phyloP scores from a whole-genome alignment of 345 rosid genomes.

The Iberis pinnata region DNA sequence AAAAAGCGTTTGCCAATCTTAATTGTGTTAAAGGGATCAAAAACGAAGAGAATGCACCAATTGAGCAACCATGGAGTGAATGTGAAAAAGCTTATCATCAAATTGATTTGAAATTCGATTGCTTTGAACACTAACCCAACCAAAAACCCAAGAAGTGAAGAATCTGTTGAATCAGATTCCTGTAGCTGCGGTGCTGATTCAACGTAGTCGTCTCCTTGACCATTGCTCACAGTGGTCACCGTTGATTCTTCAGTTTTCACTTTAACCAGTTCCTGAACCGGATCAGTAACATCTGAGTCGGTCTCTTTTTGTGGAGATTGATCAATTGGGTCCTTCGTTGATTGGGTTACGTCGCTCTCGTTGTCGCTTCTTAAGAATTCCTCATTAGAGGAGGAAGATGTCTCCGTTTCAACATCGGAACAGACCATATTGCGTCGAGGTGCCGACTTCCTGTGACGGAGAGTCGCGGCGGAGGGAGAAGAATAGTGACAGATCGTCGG shows the following conservation, averaged over 20 bases:
- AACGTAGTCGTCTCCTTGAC: background rate
- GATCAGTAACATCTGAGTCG: background rate
- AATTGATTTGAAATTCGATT: conserved; percentile 50
- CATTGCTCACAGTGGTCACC: conserved; percentile 24
- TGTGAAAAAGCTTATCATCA: conserved; percentile 39
- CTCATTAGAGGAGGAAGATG: conserved; percentile 14
- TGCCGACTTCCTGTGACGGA: conserved; percentile 32
- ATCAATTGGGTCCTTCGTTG: conserved; percentile 5
- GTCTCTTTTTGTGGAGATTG: background rate
- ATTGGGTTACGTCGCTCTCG: background rate
- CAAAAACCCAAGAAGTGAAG: conserved; percentile 34
- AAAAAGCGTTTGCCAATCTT: conserved; percentile 35
- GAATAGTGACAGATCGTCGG: conserved; percentile 28
- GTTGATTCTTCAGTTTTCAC: conserved; percentile 24
- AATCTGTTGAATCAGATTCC: conserved; percentile 27
- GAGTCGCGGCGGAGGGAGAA: conserved; percentile 26
- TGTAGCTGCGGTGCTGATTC: conserved; percentile 9
- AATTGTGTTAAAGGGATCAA: conserved; percentile 51
- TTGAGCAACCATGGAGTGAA: conserved; percentile 44
- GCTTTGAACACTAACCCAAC: conserved; percentile 56
- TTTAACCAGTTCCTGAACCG: conserved; percentile 9
- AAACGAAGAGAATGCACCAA: conserved; percentile 33
- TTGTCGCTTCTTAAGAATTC: conserved; percentile 20
- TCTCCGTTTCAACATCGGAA: background rate
- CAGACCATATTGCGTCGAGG: background rate